Evolutionary conservation across 1,284 basidiomycete genomes (phyloP).

Genomic region (Sanguinoderma infundibulare): DNA sequence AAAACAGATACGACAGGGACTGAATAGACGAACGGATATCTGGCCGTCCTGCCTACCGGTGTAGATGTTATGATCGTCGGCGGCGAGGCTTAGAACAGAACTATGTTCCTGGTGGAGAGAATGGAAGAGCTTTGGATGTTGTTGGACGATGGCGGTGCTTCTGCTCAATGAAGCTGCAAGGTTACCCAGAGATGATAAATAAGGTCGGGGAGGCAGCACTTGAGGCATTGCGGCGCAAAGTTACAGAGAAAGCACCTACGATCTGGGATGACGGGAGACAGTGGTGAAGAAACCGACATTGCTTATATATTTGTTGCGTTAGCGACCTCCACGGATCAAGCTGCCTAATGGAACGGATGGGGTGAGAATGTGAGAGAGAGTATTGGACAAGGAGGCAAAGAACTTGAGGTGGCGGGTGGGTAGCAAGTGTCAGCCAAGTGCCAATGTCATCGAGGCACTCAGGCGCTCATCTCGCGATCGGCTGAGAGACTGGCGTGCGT

Average conservation of each 20-base stretch:
- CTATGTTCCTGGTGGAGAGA: conserved; percentile 69
- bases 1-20: conserved; percentile 1
- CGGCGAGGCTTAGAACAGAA: conserved; percentile 79
- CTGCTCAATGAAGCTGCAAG: conserved; percentile 32
- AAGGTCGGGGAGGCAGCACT: neutral
- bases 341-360: too few species aligned
- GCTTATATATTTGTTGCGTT: neutral
- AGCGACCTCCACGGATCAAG: too few species aligned
- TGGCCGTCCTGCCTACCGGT: conserved; percentile 83
- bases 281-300: conserved; percentile 5
- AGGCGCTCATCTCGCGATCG: neutral
- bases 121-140: conserved; percentile 50
- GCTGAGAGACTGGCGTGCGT: neutral
- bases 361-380: neutral
- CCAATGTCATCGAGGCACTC: neutral
- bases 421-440: neutral
- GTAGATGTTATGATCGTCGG: conserved; percentile 77
- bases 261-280: conserved; percentile 26
- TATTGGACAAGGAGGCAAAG: neutral
- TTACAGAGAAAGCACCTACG: conserved; percentile 20
- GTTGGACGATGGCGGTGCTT: conserved; percentile 19
- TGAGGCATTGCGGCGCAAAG: conserved; percentile 21
- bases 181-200: neutral
- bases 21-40: conserved; percentile 57
- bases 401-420: neutral